phyloP scores from a whole-genome alignment of 768 basidiomycete species.

The Strobilomyces dryophilus region DNA sequence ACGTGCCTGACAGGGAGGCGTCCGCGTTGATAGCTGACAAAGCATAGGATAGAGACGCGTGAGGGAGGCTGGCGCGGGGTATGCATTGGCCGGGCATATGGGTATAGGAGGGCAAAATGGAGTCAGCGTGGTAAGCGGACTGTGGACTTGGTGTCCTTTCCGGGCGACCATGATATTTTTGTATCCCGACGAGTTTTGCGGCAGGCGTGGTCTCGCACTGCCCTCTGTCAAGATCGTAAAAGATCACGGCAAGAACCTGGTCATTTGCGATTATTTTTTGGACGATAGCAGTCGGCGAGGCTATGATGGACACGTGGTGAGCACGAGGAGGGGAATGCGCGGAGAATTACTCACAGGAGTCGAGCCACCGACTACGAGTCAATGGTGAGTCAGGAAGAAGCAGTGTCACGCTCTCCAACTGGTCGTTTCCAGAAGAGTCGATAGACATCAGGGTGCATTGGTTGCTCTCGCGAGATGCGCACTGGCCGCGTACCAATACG shows the following conservation, averaged over 20 bases:
- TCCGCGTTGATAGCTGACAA: slow-evolving; percentile 36
- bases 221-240: slow-evolving; percentile 66
- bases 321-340: slow-evolving; percentile 20
- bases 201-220: slow-evolving; percentile 49
- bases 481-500: slow-evolving; percentile 48
- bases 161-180: slow-evolving; percentile 33
- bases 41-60: slow-evolving; percentile 41
- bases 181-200: slow-evolving; percentile 55
- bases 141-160: slow-evolving; percentile 28
- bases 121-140: slow-evolving; percentile 27
- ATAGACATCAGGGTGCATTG: slow-evolving; percentile 36
- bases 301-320: slow-evolving; percentile 36
- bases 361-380: slow-evolving; percentile 66
- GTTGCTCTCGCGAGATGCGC: slow-evolving; percentile 50
- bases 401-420: slow-evolving; percentile 47
- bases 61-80: slow-evolving; percentile 31
- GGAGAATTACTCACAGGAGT: slow-evolving; percentile 47
- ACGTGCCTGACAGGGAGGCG: slow-evolving; percentile 17
- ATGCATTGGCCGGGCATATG: slow-evolving; percentile 33
- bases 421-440: slow-evolving; percentile 43
- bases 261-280: slow-evolving; percentile 70
- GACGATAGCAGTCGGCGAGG: slow-evolving; percentile 51
- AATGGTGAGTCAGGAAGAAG: slow-evolving; percentile 65
- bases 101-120: slow-evolving; percentile 30
- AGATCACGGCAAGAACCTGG: slow-evolving; percentile 55